Evolutionary conservation across 83 land plant genomes (phyloP).

Genomic region (Picea abies): DNA sequence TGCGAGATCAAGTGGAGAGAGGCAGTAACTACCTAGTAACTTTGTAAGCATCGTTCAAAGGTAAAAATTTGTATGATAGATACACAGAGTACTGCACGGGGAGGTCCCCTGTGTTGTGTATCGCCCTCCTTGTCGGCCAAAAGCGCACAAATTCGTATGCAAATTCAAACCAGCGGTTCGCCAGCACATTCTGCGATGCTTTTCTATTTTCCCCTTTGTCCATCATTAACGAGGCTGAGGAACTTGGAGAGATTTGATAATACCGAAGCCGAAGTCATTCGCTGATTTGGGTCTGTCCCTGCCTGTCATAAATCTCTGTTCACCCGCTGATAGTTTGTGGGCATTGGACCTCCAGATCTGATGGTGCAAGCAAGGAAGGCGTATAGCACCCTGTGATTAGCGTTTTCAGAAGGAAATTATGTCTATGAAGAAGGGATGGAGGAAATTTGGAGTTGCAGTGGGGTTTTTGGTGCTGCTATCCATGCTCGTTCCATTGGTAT

Average conservation of each 20-base stretch:
- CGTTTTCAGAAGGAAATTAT: neutral
- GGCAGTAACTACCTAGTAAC: too few relatives aligned
- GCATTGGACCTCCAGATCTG: neutral
- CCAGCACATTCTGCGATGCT: neutral
- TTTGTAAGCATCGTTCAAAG: too few relatives aligned
- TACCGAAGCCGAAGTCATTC: neutral
- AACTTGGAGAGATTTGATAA: neutral
- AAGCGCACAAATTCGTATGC: neutral
- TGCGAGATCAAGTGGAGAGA: too few relatives aligned
- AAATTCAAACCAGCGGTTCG: slow-evolving; percentile 8
- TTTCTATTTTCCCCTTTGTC: neutral
- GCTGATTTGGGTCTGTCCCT: neutral
- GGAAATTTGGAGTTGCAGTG: slow-evolving; percentile 35
- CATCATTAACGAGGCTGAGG: neutral
- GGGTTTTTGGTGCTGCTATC: slow-evolving; percentile 55
- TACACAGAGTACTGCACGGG: too few relatives aligned
- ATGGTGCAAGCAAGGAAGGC: neutral
- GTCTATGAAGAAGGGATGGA: slow-evolving; percentile 46
- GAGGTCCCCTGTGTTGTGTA: too few relatives aligned
- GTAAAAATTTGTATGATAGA: too few relatives aligned
- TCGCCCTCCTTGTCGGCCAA: slow-evolving; percentile 5
- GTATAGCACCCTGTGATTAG: neutral
- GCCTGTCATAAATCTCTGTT: neutral
- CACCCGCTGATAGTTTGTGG: neutral
- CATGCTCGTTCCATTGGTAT: slow-evolving; percentile 60